A percentile compares a stretch with the other conserved stretches of the same genome.
These are phyloP conservation scores for Hibiscus trionum DNA, from an alignment of 345 rosid species.

Conservation along the genomic window DNA sequence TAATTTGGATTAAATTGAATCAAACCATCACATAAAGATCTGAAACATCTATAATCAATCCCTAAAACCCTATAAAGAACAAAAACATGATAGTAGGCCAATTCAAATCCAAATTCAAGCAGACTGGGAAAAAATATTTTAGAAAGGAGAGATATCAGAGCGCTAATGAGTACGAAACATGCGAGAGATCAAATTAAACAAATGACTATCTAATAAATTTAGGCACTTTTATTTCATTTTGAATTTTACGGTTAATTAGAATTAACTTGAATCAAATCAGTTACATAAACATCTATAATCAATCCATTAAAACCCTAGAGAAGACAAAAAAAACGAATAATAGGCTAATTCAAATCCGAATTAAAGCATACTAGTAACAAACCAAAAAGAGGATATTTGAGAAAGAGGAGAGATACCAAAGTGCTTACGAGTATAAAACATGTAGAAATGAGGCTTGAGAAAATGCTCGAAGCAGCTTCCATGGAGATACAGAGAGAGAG, in stretches of 20 bases:
- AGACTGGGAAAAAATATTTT: background rate
- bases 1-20: background rate
- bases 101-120: background rate
- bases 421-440: slow-evolving; percentile 22
- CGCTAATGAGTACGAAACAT: slow-evolving; percentile 23
- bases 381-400: background rate
- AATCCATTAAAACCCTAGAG: too few species aligned
- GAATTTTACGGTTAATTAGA: too few species aligned
- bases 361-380: too few species aligned
- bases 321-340: too few species aligned
- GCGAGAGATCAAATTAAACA: background rate
- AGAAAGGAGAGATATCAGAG: background rate
- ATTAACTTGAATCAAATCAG: too few species aligned
- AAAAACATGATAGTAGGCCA: background rate
- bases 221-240: too few species aligned
- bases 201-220: too few species aligned
- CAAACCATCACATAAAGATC: background rate
- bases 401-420: background rate
- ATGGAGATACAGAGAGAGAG: slow-evolving; percentile 14
- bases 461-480: slow-evolving; percentile 22
- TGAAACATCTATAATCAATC: background rate
- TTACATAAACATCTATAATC: too few species aligned
- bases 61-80: slow-evolving; percentile 1
- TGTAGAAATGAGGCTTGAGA: slow-evolving; percentile 14
- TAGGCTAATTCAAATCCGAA: too few species aligned